Conservation (phyloP, 108 stramenopile species). For the Cyclotella cryptica region DNA sequence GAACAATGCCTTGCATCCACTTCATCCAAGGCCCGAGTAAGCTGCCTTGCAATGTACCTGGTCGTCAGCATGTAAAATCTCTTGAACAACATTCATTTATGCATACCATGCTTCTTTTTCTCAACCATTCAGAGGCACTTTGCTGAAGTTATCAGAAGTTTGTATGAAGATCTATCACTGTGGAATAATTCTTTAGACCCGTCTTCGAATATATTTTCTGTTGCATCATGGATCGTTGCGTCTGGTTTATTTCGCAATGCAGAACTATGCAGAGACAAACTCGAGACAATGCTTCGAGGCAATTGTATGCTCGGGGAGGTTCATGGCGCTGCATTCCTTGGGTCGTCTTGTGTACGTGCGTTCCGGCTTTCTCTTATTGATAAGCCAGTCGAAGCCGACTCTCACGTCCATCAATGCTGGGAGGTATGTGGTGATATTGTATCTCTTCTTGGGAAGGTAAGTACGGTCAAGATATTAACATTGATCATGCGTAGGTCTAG, state of each 20-base stretch:
- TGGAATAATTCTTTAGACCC: conserved; percentile 32
- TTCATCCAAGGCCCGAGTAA: conserved; percentile 73
- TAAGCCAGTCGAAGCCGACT: conserved; percentile 2
- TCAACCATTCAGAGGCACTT: conserved; percentile 45
- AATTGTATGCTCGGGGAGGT: conserved; percentile 49
- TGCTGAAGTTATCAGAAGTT: conserved; percentile 53
- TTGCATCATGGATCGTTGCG: conserved; percentile 31
- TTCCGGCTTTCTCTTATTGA: conserved; percentile 3
- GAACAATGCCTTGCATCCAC: conserved; percentile 37
- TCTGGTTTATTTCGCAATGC: conserved; percentile 35
- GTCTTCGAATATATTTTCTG: conserved; percentile 7
- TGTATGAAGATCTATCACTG: conserved; percentile 59
- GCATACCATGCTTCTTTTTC: not conserved
- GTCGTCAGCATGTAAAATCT: not conserved
- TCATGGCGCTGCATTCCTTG: conserved; percentile 81
- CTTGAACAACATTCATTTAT: not conserved
- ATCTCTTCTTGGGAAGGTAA: conserved; percentile 52
- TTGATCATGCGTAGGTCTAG: not conserved
- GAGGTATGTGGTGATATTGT: conserved; percentile 40
- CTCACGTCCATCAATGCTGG: conserved; percentile 42
- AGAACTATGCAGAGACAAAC: conserved; percentile 26
- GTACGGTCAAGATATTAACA: not conserved
- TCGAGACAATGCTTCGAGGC: conserved; percentile 28
- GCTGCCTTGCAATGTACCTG: not conserved
- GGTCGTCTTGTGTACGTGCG: conserved; percentile 46